Percentiles rank a stretch among this genome's conserved stretches.
These are phyloP conservation scores for Salvia splendens DNA, from an alignment of 257 asterid species.

Conservation along the genomic window DNA sequence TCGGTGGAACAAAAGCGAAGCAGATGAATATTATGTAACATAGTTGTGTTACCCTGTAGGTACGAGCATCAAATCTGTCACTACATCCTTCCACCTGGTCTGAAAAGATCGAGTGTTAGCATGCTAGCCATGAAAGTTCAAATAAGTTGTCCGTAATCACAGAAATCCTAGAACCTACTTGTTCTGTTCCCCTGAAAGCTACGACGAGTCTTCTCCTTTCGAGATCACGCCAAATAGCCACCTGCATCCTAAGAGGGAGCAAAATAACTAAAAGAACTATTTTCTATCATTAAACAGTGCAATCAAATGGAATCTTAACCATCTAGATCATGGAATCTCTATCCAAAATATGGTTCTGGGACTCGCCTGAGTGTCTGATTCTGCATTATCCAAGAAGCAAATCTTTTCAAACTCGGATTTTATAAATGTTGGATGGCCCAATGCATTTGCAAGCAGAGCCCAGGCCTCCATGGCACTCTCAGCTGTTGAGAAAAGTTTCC, in stretches of 20 bases:
- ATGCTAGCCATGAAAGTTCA: constrained; percentile 10
- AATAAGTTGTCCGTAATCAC: constrained; percentile 8
- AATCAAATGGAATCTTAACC: constrained; percentile 14
- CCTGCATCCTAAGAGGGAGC: constrained; percentile 51
- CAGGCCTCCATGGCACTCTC: constrained; percentile 99
- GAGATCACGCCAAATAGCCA: constrained; percentile 90
- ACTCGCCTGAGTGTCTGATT: constrained; percentile 92
- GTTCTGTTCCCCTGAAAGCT: constrained; percentile 99
- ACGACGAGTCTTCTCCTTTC: constrained; percentile 78
- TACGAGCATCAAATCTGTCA: constrained; percentile 86
- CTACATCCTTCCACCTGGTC: constrained; percentile 93
- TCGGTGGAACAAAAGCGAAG: constrained; percentile 1
- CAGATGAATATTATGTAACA: constrained; percentile 1
- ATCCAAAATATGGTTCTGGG: neutral
- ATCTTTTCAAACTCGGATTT: constrained; percentile 93
- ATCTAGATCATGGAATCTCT: neutral
- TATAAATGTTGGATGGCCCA: constrained; percentile 94
- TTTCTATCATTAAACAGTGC: constrained; percentile 16
- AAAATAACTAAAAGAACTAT: constrained; percentile 30
- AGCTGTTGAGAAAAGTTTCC: constrained; percentile 83
- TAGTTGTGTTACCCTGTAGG: constrained; percentile 81
- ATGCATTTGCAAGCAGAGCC: constrained; percentile 94
- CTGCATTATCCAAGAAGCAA: constrained; percentile 83
- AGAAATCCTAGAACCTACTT: constrained; percentile 51
- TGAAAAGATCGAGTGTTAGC: constrained; percentile 44